These are phyloP conservation scores for Botrytis tulipae DNA, from an alignment of 2,329 filamentous ascomycete genomes.

Conservation along the genomic window DNA sequence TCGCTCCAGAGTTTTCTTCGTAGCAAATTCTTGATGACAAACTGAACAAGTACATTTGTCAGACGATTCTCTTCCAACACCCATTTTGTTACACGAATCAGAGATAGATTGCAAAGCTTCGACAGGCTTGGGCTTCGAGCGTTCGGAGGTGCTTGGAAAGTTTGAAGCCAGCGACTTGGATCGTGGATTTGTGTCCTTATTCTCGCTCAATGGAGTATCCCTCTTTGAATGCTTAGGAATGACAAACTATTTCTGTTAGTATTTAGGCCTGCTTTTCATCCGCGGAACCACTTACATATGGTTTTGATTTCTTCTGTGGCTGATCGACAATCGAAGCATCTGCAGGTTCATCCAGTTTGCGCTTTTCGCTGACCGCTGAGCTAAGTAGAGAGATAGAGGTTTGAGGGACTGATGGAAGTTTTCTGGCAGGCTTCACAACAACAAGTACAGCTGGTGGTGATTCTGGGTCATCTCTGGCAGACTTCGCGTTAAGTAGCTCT, in stretches of 20 bases:
- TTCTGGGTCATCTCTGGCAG: background rate
- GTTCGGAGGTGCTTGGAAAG: background rate
- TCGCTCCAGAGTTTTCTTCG: background rate
- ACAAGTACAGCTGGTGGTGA: background rate
- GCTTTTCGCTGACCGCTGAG: background rate
- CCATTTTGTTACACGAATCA: background rate
- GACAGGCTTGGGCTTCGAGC: background rate
- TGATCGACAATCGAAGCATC: background rate
- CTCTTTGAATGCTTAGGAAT: constrained; percentile 8
- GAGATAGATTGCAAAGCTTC: background rate
- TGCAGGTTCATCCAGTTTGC: background rate
- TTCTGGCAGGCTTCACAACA: background rate
- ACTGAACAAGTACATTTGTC: background rate
- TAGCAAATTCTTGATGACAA: background rate
- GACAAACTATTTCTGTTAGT: background rate
- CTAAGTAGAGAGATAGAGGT: background rate
- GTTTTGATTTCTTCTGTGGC: constrained; percentile 2
- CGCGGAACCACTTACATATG: background rate
- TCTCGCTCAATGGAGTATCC: too few relatives aligned
- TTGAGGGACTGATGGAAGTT: background rate
- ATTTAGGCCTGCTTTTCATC: background rate
- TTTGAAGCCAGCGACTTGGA: background rate
- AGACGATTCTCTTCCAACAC: background rate
- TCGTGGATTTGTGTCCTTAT: background rate
- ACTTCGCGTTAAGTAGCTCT: background rate